Evolutionary conservation across 1,139 yeast genomes (phyloP).

Genomic region (Yamadazyma friedrichii): DNA sequence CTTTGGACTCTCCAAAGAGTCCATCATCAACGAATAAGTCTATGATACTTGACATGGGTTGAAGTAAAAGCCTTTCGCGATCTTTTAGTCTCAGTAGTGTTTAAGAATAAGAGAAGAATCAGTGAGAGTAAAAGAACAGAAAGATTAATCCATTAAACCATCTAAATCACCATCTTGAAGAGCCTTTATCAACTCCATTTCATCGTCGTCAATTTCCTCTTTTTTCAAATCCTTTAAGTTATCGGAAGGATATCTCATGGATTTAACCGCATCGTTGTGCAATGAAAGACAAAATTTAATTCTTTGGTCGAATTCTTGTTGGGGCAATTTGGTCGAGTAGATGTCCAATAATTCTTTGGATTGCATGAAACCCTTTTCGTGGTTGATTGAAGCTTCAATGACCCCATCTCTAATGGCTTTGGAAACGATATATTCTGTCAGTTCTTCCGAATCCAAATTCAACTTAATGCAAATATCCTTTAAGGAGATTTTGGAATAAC

Average conservation of each 20-base stretch:
- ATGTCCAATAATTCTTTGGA: slow-evolving; percentile 83
- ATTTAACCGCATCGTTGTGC: slow-evolving; percentile 90
- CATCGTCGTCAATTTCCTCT: slow-evolving; percentile 40
- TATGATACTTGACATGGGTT: slow-evolving; percentile 1
- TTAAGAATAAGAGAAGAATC: background rate
- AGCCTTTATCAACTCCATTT: slow-evolving; percentile 46
- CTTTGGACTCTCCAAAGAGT: slow-evolving; percentile 29
- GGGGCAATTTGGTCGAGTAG: slow-evolving; percentile 87
- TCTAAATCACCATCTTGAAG: slow-evolving; percentile 51
- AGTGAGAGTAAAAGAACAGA: background rate
- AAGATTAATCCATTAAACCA: slow-evolving; percentile 45
- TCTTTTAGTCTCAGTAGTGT: too few relatives aligned
- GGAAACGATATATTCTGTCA: slow-evolving; percentile 94
- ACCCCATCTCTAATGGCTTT: slow-evolving; percentile 98
- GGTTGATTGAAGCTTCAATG: slow-evolving; percentile 91
- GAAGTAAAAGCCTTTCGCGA: background rate
- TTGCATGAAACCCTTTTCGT: slow-evolving; percentile 89
- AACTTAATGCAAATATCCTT: slow-evolving; percentile 88
- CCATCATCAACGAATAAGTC: slow-evolving; percentile 15
- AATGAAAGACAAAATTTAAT: slow-evolving; percentile 87
- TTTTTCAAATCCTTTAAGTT: slow-evolving; percentile 23
- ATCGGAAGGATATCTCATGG: slow-evolving; percentile 84
- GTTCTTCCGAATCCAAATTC: slow-evolving; percentile 89
- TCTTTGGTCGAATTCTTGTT: slow-evolving; percentile 86
- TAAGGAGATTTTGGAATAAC: slow-evolving; percentile 87